Evolutionary conservation across 441 rosid genomes (phyloP).

Genomic region (Brassica balearica): DNA sequence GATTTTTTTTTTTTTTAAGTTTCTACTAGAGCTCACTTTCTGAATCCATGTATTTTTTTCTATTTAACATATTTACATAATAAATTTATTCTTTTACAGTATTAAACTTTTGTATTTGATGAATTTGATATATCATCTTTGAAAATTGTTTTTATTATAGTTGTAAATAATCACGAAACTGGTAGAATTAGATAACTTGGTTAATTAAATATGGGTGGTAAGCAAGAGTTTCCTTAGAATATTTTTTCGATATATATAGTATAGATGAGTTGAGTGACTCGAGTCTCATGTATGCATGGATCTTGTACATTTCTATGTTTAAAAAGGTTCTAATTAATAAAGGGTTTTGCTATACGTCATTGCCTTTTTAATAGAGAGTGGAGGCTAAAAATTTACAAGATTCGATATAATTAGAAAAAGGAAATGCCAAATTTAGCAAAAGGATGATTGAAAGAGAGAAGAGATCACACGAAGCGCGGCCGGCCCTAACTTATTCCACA

Average conservation of each 20-base stretch:
- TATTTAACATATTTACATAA: too few species aligned
- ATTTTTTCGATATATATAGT: neutral
- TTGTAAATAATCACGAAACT: too few species aligned
- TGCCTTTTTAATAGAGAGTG: neutral
- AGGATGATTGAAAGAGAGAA: slow-evolving; percentile 30
- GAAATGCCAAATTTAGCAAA: slow-evolving; percentile 30
- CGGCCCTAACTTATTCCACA: slow-evolving; percentile 43
- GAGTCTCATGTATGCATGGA: slow-evolving; percentile 1
- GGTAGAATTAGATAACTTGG: neutral
- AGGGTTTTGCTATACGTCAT: neutral
- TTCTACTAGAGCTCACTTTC: too few species aligned
- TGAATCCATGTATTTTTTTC: too few species aligned
- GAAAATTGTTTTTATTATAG: too few species aligned
- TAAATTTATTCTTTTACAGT: too few species aligned
- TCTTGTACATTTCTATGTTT: neutral
- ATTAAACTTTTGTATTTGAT: too few species aligned
- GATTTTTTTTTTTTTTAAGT: too few species aligned
- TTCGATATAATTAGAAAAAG: slow-evolving; percentile 34
- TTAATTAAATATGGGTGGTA: neutral
- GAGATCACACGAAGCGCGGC: slow-evolving; percentile 40
- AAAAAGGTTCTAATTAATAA: neutral
- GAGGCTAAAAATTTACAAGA: slow-evolving; percentile 19
- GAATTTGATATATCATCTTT: too few species aligned
- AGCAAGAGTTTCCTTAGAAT: neutral
- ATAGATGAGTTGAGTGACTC: neutral